A percentile compares a stretch with the other conserved stretches of the same genome.
Evolutionary conservation across 2,329 filamentous ascomycete genomes (phyloP).

Genomic region (Rhynchosporium secalis): DNA sequence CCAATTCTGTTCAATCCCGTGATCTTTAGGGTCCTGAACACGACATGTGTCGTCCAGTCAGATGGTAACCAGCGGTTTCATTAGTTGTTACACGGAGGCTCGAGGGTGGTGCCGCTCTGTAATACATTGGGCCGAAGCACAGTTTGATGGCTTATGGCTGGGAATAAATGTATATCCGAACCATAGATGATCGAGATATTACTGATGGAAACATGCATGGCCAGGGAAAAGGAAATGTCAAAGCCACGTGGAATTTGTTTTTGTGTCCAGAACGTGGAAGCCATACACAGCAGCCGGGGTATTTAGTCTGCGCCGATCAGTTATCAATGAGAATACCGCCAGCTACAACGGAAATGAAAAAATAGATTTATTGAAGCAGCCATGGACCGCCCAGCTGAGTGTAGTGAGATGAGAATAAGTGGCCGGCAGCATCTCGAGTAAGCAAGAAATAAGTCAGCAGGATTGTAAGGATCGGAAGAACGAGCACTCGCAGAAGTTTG

Average conservation of each 20-base stretch:
- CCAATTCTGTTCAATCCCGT: not conserved
- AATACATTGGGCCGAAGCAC: too few species aligned
- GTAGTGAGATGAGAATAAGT: not conserved
- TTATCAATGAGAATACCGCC: not conserved
- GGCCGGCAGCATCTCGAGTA: not conserved
- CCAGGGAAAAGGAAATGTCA: not conserved
- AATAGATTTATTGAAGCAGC: not conserved
- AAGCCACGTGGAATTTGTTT: not conserved
- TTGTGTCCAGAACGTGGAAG: not conserved
- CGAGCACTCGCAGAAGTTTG: conserved; percentile 1
- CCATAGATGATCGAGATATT: not conserved
- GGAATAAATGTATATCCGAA: not conserved
- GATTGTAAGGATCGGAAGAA: not conserved
- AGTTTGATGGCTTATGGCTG: not conserved
- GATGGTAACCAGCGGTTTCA: not conserved
- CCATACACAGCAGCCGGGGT: not conserved
- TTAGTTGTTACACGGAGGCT: not conserved
- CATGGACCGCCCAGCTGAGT: not conserved
- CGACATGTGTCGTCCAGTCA: not conserved
- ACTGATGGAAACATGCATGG: not conserved
- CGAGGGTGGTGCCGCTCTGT: not conserved
- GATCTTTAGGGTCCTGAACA: conserved; percentile 3
- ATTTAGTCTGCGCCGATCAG: not conserved
- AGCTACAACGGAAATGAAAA: not conserved
- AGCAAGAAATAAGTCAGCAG: conserved; percentile 3